Percentiles rank a stretch among this genome's conserved stretches.
These are phyloP conservation scores for Suaeda aralocaspica DNA, from an alignment of 148 eudicot genomes.

Conservation along the genomic window DNA sequence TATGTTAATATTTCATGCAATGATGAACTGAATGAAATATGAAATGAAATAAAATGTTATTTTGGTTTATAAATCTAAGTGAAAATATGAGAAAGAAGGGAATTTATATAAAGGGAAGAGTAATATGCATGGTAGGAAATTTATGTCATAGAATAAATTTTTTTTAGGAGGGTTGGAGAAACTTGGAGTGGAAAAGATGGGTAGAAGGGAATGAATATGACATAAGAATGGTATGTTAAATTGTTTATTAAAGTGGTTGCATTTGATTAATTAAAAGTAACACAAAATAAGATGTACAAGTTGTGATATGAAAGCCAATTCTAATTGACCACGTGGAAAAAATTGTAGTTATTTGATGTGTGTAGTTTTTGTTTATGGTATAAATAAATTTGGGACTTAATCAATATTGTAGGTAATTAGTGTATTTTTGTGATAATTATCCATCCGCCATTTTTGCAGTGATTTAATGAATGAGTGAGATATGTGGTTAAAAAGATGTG, in stretches of 20 bases:
- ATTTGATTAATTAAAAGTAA: constrained; percentile 4
- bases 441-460: not conserved
- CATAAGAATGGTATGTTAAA: constrained; percentile 11
- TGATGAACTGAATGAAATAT: no score
- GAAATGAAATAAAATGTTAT: no score
- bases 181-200: constrained; percentile 30
- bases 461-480: no score
- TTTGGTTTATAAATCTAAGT: not conserved
- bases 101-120: constrained; percentile 7
- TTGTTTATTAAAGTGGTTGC: not conserved
- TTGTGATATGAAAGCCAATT: constrained; percentile 6
- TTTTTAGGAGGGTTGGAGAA: constrained; percentile 12
- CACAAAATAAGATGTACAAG: not conserved
- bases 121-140: constrained; percentile 14
- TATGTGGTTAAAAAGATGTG: not conserved
- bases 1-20: no score
- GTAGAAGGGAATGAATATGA: constrained; percentile 9
- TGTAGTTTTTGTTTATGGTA: not conserved
- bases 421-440: not conserved
- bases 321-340: constrained; percentile 1
- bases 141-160: not conserved
- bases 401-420: not conserved
- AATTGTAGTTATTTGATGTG: not conserved
- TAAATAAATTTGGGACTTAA: not conserved
- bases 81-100: not conserved